A percentile compares a stretch with the other conserved stretches of the same genome.
phyloP scores from a whole-genome alignment of 1,284 basidiomycete species.

The Ceratobasidium sp. region DNA sequence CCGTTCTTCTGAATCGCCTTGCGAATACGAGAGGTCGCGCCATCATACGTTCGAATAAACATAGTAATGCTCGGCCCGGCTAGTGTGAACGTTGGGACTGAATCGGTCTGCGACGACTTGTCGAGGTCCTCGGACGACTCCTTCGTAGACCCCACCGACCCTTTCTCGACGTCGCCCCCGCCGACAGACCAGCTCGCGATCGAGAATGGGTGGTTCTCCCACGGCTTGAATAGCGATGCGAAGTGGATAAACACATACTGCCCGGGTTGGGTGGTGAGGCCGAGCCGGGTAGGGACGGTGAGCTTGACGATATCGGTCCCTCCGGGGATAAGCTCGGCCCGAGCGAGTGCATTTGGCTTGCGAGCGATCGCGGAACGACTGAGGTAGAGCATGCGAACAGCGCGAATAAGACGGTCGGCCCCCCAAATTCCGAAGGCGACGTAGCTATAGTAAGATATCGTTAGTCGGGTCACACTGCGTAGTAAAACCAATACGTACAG shows the following conservation, averaged over 20 bases:
- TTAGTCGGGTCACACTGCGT: neutral
- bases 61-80: slow-evolving; percentile 29
- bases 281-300: slow-evolving; percentile 17
- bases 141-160: neutral
- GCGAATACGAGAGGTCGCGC: neutral
- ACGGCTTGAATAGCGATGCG: slow-evolving; percentile 31
- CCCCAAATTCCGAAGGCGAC: slow-evolving; percentile 38
- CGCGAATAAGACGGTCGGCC: slow-evolving; percentile 22
- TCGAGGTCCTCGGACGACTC: slow-evolving; percentile 2
- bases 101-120: neutral
- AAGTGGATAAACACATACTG: slow-evolving; percentile 37
- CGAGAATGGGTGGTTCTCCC: slow-evolving; percentile 44
- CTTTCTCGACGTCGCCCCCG: slow-evolving; percentile 1
- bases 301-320: slow-evolving; percentile 18
- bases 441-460: slow-evolving; percentile 13
- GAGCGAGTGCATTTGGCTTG: slow-evolving; percentile 16
- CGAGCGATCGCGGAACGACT: neutral
- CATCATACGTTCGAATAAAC: slow-evolving; percentile 12
- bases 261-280: slow-evolving; percentile 3
- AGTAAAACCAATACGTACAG: slow-evolving; percentile 9
- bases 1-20: neutral
- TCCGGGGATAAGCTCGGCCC: slow-evolving; percentile 25
- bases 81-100: neutral
- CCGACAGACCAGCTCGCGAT: slow-evolving; percentile 24
- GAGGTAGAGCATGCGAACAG: slow-evolving; percentile 19